These are phyloP conservation scores for Blastobotrys mokoenaii DNA, from an alignment of 805 yeast genomes.

Conservation along the genomic window DNA sequence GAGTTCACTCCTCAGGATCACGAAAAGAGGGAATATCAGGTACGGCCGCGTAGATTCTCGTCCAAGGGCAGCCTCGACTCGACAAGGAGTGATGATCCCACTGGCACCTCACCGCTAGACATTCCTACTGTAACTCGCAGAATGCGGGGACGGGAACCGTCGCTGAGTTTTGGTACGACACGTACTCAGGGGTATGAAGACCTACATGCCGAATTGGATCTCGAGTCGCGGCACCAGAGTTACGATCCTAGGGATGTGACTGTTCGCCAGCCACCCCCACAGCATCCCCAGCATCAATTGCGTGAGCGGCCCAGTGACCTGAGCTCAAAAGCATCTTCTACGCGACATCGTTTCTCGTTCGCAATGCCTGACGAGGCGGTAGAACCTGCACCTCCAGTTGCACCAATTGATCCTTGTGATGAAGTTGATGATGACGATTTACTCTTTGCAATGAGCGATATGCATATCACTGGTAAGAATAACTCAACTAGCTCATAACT, in stretches of 20 bases:
- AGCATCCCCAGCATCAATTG: neutral
- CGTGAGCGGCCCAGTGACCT: too few relatives aligned
- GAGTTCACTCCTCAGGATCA: constrained; percentile 18
- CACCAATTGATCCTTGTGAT: neutral
- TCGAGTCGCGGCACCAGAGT: constrained; percentile 17
- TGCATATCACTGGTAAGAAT: constrained; percentile 14
- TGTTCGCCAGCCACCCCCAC: neutral
- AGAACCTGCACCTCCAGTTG: neutral
- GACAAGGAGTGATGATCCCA: neutral
- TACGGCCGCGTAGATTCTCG: neutral
- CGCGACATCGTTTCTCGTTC: neutral
- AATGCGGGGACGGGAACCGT: constrained; percentile 8
- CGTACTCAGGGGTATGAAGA: constrained; percentile 14
- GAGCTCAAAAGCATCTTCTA: neutral
- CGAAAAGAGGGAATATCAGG: neutral
- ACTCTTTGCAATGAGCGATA: constrained; percentile 33
- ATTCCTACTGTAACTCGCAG: constrained; percentile 11
- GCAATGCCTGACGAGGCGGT: neutral
- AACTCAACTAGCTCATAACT: neutral
- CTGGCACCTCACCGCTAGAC: constrained; percentile 14
- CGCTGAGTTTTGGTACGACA: constrained; percentile 9
- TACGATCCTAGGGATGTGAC: neutral
- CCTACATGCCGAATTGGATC: constrained; percentile 11
- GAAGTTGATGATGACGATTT: constrained; percentile 29
- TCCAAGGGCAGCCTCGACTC: neutral